Conservation (phyloP, 441 rosid species). For the Metrosideros polymorpha region DNA sequence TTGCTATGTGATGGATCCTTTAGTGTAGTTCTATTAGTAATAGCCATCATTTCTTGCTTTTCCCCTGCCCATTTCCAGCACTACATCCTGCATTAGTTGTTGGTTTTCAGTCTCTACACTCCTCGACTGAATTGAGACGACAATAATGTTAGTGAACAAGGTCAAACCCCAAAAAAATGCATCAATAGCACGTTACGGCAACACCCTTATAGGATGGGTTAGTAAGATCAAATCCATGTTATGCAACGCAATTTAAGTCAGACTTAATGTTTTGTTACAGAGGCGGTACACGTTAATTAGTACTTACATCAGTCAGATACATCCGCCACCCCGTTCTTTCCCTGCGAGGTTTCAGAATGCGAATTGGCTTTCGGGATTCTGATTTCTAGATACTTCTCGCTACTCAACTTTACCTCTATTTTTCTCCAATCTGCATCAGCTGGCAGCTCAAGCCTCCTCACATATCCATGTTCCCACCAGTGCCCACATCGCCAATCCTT, state of each 20-base stretch:
- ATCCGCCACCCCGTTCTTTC: neutral
- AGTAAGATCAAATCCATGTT: neutral
- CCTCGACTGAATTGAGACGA: neutral
- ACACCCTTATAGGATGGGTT: neutral
- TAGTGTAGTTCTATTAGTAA: neutral
- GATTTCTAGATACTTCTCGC: slow-evolving; percentile 41
- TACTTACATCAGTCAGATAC: slow-evolving; percentile 10
- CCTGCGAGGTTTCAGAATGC: slow-evolving; percentile 1
- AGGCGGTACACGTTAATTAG: neutral
- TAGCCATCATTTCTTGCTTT: neutral
- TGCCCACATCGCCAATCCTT: slow-evolving; percentile 77
- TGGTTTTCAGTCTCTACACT: neutral
- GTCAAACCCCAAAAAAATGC: neutral
- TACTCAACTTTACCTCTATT: slow-evolving; percentile 33
- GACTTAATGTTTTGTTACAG: neutral
- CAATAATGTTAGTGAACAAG: neutral
- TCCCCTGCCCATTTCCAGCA: neutral
- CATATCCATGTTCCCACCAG: slow-evolving; percentile 91
- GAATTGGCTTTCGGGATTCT: slow-evolving; percentile 39
- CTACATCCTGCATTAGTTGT: neutral
- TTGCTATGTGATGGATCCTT: neutral
- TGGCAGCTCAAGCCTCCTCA: slow-evolving; percentile 79
- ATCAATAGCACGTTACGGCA: neutral
- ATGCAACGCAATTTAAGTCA: neutral
- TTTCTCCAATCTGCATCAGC: slow-evolving; percentile 57